Evolutionary conservation across 2,329 filamentous ascomycete species (phyloP).

Genomic region (Neonectria coccinea): DNA sequence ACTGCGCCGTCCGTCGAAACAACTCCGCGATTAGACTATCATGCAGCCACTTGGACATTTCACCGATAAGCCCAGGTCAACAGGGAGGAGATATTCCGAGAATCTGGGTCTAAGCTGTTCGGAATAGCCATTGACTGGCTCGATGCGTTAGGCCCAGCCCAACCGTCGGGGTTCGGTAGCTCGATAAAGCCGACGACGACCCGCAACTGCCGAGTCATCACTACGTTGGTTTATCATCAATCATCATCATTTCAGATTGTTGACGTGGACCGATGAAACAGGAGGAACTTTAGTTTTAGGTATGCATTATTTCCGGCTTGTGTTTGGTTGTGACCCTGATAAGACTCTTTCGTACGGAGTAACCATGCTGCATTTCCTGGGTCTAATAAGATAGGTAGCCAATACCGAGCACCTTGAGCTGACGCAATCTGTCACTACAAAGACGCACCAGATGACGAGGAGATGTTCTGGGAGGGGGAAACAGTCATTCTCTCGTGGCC

Average conservation of each 20-base stretch:
- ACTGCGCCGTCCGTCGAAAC: conserved; percentile 2
- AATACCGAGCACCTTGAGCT: not conserved
- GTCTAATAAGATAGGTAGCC: not conserved
- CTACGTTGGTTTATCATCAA: not conserved
- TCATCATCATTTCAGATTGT: not conserved
- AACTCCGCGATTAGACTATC: not conserved
- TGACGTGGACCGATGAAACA: no score
- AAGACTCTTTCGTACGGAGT: conserved; percentile 1
- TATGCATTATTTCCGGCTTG: no score
- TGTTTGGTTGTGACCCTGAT: no score
- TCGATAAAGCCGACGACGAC: conserved; percentile 5
- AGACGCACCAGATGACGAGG: not conserved
- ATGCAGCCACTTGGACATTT: not conserved
- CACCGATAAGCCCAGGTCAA: conserved; percentile 20
- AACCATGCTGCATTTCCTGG: conserved; percentile 7
- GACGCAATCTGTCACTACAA: not conserved
- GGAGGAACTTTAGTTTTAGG: no score
- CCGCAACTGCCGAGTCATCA: conserved; percentile 1
- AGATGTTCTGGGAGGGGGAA: not conserved
- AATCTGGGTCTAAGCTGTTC: not conserved
- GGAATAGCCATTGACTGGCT: conserved; percentile 5
- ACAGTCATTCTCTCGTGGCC: not conserved
- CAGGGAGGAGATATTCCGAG: conserved; percentile 5
- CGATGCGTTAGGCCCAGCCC: not conserved
- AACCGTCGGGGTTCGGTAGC: conserved; percentile 23